phyloP scores from a whole-genome alignment of 768 basidiomycete species.

The Rhodotorula toruloides region DNA sequence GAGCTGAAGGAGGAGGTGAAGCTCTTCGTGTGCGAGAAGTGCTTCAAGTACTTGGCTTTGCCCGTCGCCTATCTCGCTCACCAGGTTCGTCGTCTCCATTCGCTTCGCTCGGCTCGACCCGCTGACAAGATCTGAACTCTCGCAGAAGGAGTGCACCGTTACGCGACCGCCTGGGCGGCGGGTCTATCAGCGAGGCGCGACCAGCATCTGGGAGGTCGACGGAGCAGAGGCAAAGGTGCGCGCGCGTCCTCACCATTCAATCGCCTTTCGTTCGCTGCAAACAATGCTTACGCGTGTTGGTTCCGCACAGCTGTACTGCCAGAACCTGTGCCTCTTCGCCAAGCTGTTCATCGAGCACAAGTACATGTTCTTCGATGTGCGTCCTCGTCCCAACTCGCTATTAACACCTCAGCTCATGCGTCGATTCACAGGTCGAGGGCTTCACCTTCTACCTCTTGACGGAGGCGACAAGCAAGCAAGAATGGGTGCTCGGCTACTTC shows the following conservation, averaged over 20 bases:
- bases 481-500: slow-evolving; percentile 75
- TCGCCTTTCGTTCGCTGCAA: neutral
- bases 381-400: slow-evolving; percentile 38
- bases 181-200: slow-evolving; percentile 83
- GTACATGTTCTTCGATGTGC: slow-evolving; percentile 87
- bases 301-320: slow-evolving; percentile 79
- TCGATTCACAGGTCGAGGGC: slow-evolving; percentile 44
- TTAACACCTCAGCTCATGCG: neutral
- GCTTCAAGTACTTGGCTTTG: slow-evolving; percentile 94
- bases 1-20: slow-evolving; percentile 20
- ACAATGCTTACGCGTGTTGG: neutral
- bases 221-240: slow-evolving; percentile 75
- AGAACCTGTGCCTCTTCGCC: slow-evolving; percentile 89
- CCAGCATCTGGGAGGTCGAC: slow-evolving; percentile 93
- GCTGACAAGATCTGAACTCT: neutral
- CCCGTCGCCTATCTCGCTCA: slow-evolving; percentile 62
- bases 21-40: slow-evolving; percentile 82
- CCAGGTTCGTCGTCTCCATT: slow-evolving; percentile 50
- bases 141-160: slow-evolving; percentile 62
- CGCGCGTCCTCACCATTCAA: slow-evolving; percentile 1
- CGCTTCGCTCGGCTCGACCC: neutral
- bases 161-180: slow-evolving; percentile 77
- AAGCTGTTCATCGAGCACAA: slow-evolving; percentile 99
- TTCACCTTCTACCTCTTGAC: slow-evolving; percentile 88
- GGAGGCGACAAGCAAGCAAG: slow-evolving; percentile 68